These are phyloP conservation scores for Hypericum androsaemum DNA, from an alignment of 345 rosid genomes.

Conservation along the genomic window DNA sequence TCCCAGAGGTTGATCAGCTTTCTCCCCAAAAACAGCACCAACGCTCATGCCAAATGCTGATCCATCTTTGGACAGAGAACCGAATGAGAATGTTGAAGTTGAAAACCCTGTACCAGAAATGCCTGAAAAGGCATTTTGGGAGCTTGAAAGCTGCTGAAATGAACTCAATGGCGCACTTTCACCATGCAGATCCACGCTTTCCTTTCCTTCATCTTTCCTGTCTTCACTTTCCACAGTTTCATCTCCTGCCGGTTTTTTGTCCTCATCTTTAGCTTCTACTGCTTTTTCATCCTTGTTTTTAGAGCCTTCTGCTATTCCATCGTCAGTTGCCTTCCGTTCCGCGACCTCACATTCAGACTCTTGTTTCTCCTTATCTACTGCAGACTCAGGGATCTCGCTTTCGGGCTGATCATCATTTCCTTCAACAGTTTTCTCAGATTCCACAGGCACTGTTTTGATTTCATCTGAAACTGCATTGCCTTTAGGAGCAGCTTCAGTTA, in stretches of 20 bases:
- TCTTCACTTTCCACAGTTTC: constrained; percentile 19
- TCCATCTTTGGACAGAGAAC: constrained; percentile 42
- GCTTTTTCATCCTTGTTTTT: constrained; percentile 18
- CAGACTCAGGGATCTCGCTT: constrained; percentile 19
- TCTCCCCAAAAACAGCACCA: constrained; percentile 36
- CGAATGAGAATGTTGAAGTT: constrained; percentile 56
- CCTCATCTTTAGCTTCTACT: too few species aligned
- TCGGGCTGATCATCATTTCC: constrained; percentile 14
- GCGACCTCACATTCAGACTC: constrained; percentile 28
- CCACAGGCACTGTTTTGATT: constrained; percentile 4
- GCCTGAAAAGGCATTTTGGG: constrained; percentile 87
- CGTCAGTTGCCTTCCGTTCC: constrained; percentile 27
- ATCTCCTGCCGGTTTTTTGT: background rate
- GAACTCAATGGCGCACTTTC: constrained; percentile 55
- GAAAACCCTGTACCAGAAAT: constrained; percentile 87
- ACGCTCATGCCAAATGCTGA: constrained; percentile 29
- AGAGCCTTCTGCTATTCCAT: constrained; percentile 26
- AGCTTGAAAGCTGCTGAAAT: constrained; percentile 91
- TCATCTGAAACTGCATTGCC: constrained; percentile 25
- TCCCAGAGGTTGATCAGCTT: constrained; percentile 35
- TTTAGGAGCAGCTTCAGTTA: constrained; percentile 21
- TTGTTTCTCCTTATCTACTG: constrained; percentile 16
- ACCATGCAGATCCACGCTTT: constrained; percentile 33
- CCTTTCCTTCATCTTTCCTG: constrained; percentile 27
- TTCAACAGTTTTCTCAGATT: constrained; percentile 12